Evolutionary conservation across 108 stramenopile species (phyloP).

Genomic region (Aurantiochytrium sp.): DNA sequence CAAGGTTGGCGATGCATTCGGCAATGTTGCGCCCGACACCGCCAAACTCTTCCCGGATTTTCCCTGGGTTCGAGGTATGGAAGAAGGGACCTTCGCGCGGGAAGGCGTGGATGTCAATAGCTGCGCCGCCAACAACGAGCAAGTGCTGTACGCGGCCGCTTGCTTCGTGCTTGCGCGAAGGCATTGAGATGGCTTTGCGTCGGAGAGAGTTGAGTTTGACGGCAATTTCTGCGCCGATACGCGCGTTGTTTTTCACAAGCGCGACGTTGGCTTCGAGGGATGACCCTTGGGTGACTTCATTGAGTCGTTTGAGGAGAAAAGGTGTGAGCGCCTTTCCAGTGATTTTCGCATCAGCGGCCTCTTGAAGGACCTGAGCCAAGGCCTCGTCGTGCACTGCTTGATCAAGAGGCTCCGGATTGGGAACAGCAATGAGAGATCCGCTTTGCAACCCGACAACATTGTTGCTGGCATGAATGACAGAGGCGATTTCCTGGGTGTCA

Average conservation of each 20-base stretch:
- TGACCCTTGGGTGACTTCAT: constrained; percentile 39
- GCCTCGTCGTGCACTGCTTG: constrained; percentile 70
- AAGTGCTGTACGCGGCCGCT: neutral
- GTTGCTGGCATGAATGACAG: constrained; percentile 45
- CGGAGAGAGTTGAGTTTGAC: constrained; percentile 43
- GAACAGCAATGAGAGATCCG: constrained; percentile 88
- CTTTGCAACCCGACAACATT: constrained; percentile 47
- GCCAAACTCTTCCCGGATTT: constrained; percentile 21
- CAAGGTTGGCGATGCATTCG: constrained; percentile 37
- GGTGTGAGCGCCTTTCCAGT: constrained; percentile 82
- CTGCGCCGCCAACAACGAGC: constrained; percentile 73
- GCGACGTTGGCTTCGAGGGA: constrained; percentile 69
- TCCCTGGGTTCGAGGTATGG: constrained; percentile 40
- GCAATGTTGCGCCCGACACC: constrained; percentile 54
- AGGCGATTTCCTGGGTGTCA: constrained; percentile 52
- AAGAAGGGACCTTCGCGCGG: constrained; percentile 38
- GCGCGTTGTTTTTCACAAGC: constrained; percentile 78
- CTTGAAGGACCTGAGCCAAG: constrained; percentile 66
- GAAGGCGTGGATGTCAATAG: constrained; percentile 65
- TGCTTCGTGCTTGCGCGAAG: neutral
- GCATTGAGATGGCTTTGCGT: neutral
- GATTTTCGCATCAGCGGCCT: constrained; percentile 41
- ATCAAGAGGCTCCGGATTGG: constrained; percentile 75
- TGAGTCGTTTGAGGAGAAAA: constrained; percentile 65
- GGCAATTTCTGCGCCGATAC: constrained; percentile 80